These are phyloP conservation scores for Nicotiana tabacum DNA, from an alignment of 257 asterid genomes.

Conservation along the genomic window DNA sequence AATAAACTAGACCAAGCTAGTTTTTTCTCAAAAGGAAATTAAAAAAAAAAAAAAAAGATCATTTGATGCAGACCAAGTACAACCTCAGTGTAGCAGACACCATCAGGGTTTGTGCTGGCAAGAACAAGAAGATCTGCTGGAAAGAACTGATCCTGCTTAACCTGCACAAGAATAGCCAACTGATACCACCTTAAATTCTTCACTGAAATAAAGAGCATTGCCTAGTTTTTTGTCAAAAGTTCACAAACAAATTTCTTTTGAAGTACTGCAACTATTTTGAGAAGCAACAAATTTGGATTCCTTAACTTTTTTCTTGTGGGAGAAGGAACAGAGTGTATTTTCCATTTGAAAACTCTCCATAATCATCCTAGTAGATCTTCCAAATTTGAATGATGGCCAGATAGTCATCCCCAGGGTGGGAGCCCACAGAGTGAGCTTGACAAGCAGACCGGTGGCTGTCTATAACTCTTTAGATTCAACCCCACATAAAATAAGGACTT, in stretches of 20 bases:
- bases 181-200: background rate
- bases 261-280: background rate
- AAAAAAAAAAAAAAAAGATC: background rate
- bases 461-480: background rate
- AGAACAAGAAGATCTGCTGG: slow-evolving; percentile 95
- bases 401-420: background rate
- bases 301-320: background rate
- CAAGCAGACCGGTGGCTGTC: background rate
- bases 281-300: background rate
- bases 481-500: background rate
- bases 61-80: slow-evolving; percentile 25
- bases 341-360: background rate
- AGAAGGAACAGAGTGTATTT: background rate
- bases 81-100: slow-evolving; percentile 96
- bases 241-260: background rate
- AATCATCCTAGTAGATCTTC: background rate
- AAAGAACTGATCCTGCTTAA: slow-evolving; percentile 89
- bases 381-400: background rate
- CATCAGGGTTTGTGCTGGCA: slow-evolving; percentile 95
- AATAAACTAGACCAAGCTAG: background rate
- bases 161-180: slow-evolving; percentile 41
- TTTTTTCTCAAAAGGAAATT: slow-evolving; percentile 10
- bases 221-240: background rate
- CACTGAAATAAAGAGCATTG: background rate
- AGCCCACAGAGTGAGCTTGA: background rate